Conservation (phyloP, 2,329 filamentous ascomycete genomes). For the Aspergillus unguis region DNA sequence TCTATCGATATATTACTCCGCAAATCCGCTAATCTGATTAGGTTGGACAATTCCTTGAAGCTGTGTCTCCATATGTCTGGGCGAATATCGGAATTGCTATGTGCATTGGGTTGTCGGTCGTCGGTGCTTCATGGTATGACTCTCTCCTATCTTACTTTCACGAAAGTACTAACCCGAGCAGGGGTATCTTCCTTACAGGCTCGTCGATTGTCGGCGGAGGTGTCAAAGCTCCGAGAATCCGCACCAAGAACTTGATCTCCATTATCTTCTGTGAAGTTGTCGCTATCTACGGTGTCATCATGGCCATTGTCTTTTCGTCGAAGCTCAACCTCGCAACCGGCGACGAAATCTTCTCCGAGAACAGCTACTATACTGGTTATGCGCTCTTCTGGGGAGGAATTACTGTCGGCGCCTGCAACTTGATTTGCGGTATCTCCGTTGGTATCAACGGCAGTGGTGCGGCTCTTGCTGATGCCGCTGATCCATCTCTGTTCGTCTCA, state of each 20-base stretch:
- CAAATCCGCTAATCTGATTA: constrained; percentile 38
- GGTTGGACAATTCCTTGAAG: constrained; percentile 92
- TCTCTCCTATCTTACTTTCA: too few relatives aligned
- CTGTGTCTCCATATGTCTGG: constrained; percentile 91
- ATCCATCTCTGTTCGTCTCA: constrained; percentile 72
- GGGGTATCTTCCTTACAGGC: constrained; percentile 98
- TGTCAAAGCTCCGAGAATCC: constrained; percentile 93
- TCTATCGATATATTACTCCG: constrained; percentile 4
- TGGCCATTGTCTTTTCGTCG: constrained; percentile 96
- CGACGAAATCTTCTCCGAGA: constrained; percentile 66
- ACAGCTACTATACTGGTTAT: constrained; percentile 90
- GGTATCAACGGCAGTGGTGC: constrained; percentile 98
- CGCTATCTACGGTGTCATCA: constrained; percentile 99
- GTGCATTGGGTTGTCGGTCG: constrained; percentile 93
- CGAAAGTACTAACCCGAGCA: constrained; percentile 37
- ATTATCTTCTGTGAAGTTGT: constrained; percentile 99
- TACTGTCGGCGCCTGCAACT: constrained; percentile 91
- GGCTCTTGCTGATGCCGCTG: constrained; percentile 91
- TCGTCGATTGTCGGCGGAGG: constrained; percentile 95
- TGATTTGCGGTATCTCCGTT: constrained; percentile 93
- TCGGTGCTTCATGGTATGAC: constrained; percentile 88
- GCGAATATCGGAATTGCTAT: constrained; percentile 84
- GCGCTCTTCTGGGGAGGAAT: constrained; percentile 94
- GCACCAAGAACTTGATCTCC: constrained; percentile 98
- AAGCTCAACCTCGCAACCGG: constrained; percentile 69